Conservation (phyloP, 2,329 filamentous ascomycete genomes). For the Colletotrichum sp. region DNA sequence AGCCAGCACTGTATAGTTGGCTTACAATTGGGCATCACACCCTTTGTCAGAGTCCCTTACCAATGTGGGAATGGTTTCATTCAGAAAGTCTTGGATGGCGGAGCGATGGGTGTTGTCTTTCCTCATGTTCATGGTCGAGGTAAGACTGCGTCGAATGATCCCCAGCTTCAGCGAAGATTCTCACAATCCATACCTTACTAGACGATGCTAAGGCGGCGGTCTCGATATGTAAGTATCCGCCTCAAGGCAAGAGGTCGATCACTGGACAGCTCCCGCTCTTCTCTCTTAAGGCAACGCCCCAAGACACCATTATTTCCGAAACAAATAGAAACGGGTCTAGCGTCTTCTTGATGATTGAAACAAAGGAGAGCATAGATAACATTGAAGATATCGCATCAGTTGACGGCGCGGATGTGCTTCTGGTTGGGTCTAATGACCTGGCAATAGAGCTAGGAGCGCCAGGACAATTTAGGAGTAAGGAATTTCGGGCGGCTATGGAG, state of each 20-base stretch:
- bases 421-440: conserved; percentile 36
- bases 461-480: conserved; percentile 22
- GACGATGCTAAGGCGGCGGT: conserved; percentile 30
- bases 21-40: conserved; percentile 20
- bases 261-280: conserved; percentile 27
- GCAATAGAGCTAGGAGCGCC: conserved; percentile 28
- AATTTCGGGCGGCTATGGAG: conserved; percentile 22
- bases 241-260: conserved; percentile 26
- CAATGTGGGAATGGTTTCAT: conserved; percentile 29
- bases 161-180: not conserved
- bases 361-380: conserved; percentile 24
- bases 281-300: conserved; percentile 25
- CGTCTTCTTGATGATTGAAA: conserved; percentile 33
- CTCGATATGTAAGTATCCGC: conserved; percentile 29
- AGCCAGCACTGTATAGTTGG: conserved; percentile 32
- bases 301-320: conserved; percentile 23
- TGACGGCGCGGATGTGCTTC: conserved; percentile 31
- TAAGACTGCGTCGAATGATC: not conserved
- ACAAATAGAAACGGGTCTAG: conserved; percentile 27
- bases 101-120: conserved; percentile 29
- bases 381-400: conserved; percentile 34
- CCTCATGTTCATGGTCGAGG: conserved; percentile 25
- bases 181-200: not conserved
- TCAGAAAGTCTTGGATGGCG: conserved; percentile 28
- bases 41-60: conserved; percentile 27